A percentile compares a stretch with the other conserved stretches of the same genome.
Conservation (phyloP, 2,329 filamentous ascomycete genomes). For the Helotiales sp. region DNA sequence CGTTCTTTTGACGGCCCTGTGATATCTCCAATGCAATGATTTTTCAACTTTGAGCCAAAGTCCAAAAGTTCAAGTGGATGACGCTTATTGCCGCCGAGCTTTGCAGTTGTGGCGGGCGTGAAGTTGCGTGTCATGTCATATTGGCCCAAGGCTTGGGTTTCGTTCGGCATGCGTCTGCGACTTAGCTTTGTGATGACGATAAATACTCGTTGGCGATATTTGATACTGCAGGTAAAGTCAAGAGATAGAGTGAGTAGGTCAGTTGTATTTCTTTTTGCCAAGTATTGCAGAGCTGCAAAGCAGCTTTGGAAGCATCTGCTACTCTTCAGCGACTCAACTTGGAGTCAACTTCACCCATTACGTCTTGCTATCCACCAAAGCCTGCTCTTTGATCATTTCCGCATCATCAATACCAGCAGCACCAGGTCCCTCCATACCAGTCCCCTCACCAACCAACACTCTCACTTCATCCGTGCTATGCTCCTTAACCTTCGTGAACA, state of each 20-base stretch:
- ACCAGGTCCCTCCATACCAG: not conserved
- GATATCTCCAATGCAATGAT: no score
- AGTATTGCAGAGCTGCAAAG: not conserved
- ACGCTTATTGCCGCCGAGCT: not conserved
- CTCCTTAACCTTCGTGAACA: conserved; percentile 2
- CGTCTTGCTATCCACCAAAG: not conserved
- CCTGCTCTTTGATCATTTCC: not conserved
- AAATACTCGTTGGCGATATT: no score
- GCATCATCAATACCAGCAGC: not conserved
- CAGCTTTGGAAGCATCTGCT: not conserved
- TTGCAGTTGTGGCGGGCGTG: not conserved
- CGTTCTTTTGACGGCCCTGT: not conserved
- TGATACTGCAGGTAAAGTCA: no score
- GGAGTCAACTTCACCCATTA: no score
- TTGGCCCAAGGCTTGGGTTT: no score
- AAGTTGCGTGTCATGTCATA: not conserved
- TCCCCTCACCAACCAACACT: not conserved
- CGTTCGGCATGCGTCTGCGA: no score
- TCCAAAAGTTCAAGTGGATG: no score
- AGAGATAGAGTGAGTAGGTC: not conserved
- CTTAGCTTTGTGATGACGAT: no score
- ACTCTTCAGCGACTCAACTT: no score
- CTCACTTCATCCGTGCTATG: conserved; percentile 4
- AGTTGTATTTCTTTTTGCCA: not conserved
- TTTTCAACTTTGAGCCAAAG: no score